A percentile compares a stretch with the other conserved stretches of the same genome.
Evolutionary conservation across 2,329 filamentous ascomycete genomes (phyloP).

Genomic region (Pyrenophora teres): DNA sequence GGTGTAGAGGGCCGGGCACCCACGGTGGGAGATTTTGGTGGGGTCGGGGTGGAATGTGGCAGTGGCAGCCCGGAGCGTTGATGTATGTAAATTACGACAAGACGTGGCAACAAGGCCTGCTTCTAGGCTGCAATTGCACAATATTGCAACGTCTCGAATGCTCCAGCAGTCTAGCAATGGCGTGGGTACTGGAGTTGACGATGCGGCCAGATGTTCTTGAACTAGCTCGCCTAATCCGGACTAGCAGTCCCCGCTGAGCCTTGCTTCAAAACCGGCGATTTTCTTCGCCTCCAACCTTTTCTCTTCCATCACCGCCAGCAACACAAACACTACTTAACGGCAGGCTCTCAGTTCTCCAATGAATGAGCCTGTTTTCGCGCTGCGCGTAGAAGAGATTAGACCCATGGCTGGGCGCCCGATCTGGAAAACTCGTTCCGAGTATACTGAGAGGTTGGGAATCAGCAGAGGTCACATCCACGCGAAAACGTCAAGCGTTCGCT

Average conservation of each 20-base stretch:
- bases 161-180: conserved; percentile 15
- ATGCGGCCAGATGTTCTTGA: conserved; percentile 23
- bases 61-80: conserved; percentile 6
- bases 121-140: conserved; percentile 16
- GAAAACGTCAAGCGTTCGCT: neutral
- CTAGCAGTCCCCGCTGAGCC: conserved; percentile 27
- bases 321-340: conserved; percentile 63
- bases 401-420: conserved; percentile 74
- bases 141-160: conserved; percentile 34
- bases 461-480: conserved; percentile 67
- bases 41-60: conserved; percentile 24
- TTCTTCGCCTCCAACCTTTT: conserved; percentile 49
- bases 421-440: conserved; percentile 67
- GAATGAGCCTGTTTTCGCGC: conserved; percentile 68
- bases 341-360: conserved; percentile 56
- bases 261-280: conserved; percentile 32
- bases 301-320: conserved; percentile 59
- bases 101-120: conserved; percentile 12
- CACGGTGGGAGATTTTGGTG: conserved; percentile 37
- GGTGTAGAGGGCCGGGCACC: conserved; percentile 28
- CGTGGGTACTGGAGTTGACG: conserved; percentile 12
- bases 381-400: conserved; percentile 66
- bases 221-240: conserved; percentile 17
- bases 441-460: conserved; percentile 71
- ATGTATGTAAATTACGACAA: conserved; percentile 1